phyloP scores from a whole-genome alignment of 2,329 filamentous ascomycete genomes.

The Colletotrichum sp. region DNA sequence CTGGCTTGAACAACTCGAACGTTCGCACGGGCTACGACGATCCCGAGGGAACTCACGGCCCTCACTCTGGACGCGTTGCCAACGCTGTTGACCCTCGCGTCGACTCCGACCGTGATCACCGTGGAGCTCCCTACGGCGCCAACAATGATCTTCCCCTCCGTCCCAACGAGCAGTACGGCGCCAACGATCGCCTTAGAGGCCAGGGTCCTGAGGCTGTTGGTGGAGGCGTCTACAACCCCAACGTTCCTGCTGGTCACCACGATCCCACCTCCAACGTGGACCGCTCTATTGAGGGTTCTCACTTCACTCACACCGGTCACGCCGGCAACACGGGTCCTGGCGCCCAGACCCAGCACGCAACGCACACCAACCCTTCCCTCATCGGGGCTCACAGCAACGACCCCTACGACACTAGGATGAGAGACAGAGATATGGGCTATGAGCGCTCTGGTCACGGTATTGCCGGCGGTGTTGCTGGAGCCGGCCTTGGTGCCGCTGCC shows the following conservation, averaged over 20 bases:
- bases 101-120: constrained; percentile 20
- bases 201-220: background rate
- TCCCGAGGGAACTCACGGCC: background rate
- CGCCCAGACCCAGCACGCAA: background rate
- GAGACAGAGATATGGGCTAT: constrained; percentile 19
- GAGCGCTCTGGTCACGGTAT: constrained; percentile 12
- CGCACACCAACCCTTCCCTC: constrained; percentile 4
- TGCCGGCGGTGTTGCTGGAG: constrained; percentile 7
- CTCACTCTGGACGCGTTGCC: background rate
- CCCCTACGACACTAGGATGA: constrained; percentile 17
- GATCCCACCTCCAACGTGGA: constrained; percentile 10
- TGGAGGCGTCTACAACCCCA: constrained; percentile 14
- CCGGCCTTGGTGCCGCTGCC: constrained; percentile 7
- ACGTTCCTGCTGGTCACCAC: background rate
- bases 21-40: background rate
- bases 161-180: constrained; percentile 1
- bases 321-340: background rate
- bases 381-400: background rate
- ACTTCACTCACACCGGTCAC: constrained; percentile 14
- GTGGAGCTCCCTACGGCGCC: constrained; percentile 7
- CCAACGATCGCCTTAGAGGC: background rate
- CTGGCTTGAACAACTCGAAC: background rate
- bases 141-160: constrained; percentile 17
- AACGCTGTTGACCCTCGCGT: constrained; percentile 11
- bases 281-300: constrained; percentile 7